These are phyloP conservation scores for Diaporthe batatas DNA, from an alignment of 2,329 filamentous ascomycete species.

Conservation along the genomic window DNA sequence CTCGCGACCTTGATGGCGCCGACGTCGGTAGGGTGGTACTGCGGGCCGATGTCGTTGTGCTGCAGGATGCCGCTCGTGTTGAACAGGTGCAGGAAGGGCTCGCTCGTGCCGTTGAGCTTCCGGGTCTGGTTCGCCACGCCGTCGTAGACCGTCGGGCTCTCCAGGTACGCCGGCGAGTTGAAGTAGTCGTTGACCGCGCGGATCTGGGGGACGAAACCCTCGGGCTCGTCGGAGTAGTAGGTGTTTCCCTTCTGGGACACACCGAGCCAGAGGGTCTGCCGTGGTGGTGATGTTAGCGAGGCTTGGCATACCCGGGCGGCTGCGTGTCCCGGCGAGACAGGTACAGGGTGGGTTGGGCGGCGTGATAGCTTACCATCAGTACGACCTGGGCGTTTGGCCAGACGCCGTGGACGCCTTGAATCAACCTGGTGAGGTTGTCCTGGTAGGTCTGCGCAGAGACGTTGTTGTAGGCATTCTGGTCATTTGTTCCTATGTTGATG, in stretches of 20 bases:
- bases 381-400: slow-evolving; percentile 61
- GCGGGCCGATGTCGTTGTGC: slow-evolving; percentile 71
- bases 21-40: slow-evolving; percentile 72
- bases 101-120: slow-evolving; percentile 48
- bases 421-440: slow-evolving; percentile 58
- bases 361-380: slow-evolving; percentile 53
- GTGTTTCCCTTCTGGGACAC: slow-evolving; percentile 65
- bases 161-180: slow-evolving; percentile 59
- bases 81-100: slow-evolving; percentile 71
- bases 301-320: too few species aligned
- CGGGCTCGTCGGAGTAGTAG: slow-evolving; percentile 57
- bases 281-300: slow-evolving; percentile 42
- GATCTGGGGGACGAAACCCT: slow-evolving; percentile 64
- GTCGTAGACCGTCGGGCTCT: slow-evolving; percentile 56
- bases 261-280: slow-evolving; percentile 66
- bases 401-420: slow-evolving; percentile 61
- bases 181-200: slow-evolving; percentile 65
- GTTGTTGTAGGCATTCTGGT: slow-evolving; percentile 51
- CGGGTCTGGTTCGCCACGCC: slow-evolving; percentile 55
- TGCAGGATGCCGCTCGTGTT: slow-evolving; percentile 72
- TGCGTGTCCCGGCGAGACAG: too few species aligned
- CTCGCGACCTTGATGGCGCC: slow-evolving; percentile 73
- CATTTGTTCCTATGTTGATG: slow-evolving; percentile 63
- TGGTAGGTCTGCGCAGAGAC: slow-evolving; percentile 55
- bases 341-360: not conserved